A percentile compares a stretch with the other conserved stretches of the same genome.
Evolutionary conservation across 768 basidiomycete species (phyloP).

Genomic region (Fibroporia radiculosa): DNA sequence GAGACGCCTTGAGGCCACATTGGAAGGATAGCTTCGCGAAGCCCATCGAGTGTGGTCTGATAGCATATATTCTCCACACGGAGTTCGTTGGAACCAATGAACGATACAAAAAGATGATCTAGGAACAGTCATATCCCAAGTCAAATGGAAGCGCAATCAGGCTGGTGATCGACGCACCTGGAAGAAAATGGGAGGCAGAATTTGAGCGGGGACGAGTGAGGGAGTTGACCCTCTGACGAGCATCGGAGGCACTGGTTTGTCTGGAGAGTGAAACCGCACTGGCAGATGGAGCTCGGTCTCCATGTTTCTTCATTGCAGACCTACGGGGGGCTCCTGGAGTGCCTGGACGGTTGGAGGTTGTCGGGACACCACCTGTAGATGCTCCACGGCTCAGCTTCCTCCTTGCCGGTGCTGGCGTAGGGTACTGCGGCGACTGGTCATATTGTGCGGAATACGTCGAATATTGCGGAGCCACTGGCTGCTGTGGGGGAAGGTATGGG

Average conservation of each 20-base stretch:
- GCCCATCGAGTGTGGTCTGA: slow-evolving; percentile 50
- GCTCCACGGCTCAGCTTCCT: slow-evolving; percentile 2
- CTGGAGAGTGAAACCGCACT: slow-evolving; percentile 8
- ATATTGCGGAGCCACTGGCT: slow-evolving; percentile 10
- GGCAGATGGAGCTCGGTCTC: slow-evolving; percentile 14
- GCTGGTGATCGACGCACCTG: slow-evolving; percentile 15
- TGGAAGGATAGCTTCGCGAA: slow-evolving; percentile 47
- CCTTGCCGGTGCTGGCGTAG: slow-evolving; percentile 6
- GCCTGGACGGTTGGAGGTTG: not conserved
- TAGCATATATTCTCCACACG: slow-evolving; percentile 36
- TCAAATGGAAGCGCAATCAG: not conserved
- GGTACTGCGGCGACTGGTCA: slow-evolving; percentile 7
- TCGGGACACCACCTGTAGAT: not conserved
- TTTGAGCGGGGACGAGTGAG: slow-evolving; percentile 23
- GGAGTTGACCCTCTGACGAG: slow-evolving; percentile 13
- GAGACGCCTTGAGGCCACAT: slow-evolving; percentile 65
- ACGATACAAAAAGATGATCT: slow-evolving; percentile 72
- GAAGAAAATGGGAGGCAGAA: slow-evolving; percentile 21
- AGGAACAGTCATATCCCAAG: not conserved
- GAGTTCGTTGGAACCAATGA: slow-evolving; percentile 59
- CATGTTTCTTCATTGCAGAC: slow-evolving; percentile 52
- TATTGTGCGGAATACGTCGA: slow-evolving; percentile 13
- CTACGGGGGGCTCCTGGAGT: slow-evolving; percentile 30
- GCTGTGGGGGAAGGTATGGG: slow-evolving; percentile 12
- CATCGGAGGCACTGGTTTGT: not conserved